Percentiles rank a stretch among this genome's conserved stretches.
Evolutionary conservation across 768 basidiomycete genomes (phyloP).

Genomic region (Podaxis sp.): DNA sequence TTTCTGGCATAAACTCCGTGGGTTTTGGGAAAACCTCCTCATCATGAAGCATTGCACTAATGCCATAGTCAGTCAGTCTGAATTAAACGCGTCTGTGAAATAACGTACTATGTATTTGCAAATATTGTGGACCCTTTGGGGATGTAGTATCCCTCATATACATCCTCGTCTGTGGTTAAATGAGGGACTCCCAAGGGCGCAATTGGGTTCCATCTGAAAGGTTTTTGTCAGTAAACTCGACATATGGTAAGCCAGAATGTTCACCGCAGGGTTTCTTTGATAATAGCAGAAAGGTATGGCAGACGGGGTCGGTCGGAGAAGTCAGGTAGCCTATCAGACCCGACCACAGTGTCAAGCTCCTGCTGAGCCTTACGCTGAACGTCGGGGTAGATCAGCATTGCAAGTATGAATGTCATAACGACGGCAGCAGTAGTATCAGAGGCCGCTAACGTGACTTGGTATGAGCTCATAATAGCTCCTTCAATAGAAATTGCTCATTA

Average conservation of each 20-base stretch:
- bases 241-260: not conserved
- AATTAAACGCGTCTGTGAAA: not conserved
- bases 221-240: not conserved
- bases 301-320: slow-evolving; percentile 19
- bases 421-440: slow-evolving; percentile 26
- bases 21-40: slow-evolving; percentile 13
- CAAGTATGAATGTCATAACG: slow-evolving; percentile 36
- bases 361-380: slow-evolving; percentile 9
- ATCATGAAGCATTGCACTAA: slow-evolving; percentile 16
- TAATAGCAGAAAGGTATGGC: slow-evolving; percentile 22
- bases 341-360: slow-evolving; percentile 9
- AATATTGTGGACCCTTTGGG: slow-evolving; percentile 12
- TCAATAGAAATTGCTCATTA: not conserved
- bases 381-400: slow-evolving; percentile 14
- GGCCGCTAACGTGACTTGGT: not conserved
- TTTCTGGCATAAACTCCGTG: slow-evolving; percentile 13
- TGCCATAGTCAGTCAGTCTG: not conserved
- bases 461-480: not conserved
- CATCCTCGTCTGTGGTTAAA: slow-evolving; percentile 1
- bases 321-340: slow-evolving; percentile 2
- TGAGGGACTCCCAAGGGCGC: slow-evolving; percentile 11
- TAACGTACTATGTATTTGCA: slow-evolving; percentile 4
- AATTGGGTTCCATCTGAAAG: slow-evolving; percentile 1
- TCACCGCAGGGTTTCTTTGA: slow-evolving; percentile 22
- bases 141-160: slow-evolving; percentile 16